Base-by-base conservation (phyloP, 352 stramenopile genomes). In the Phytopythium ostracodes region DNA sequence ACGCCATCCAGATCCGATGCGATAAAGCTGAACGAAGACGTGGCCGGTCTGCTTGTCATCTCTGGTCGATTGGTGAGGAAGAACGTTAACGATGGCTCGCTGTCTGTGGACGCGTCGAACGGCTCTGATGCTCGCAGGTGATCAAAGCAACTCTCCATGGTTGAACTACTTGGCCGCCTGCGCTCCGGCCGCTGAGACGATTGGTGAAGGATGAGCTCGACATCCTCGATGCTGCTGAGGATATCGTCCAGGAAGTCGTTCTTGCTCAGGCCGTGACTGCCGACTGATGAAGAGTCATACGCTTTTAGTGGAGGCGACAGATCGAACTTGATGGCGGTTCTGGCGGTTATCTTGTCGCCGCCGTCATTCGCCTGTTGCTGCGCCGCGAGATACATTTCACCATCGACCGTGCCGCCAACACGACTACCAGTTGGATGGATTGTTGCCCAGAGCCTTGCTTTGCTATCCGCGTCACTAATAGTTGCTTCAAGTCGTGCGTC, bases 201-300 rank as follows among this genome's bases (percentile, higher is more conserved):
- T 22, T 88, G 71, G 35, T 72, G 77, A 4, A 90, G 66, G 25
- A 90, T 36, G 4, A 85, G 33, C 50, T 90, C 81, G 24, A 85
- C 72, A 25, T 88, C 79, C 9, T 73, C 70, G 11, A 90, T 88
- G 58, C 73, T 87, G 42, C 61, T 73, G 11, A 90, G 40, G 44
- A 90, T 90, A 1, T 90, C 71, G 17, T 73, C 70, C 24, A 90
- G 61, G 63, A 90, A 90, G 0, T 77, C 68, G 24, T 74, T 60
- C 27, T 70, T 77, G 17, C 70, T 62, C 62, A 70, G 12, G 46
- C 6, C 12, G 24, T 29, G 44, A 17, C 44, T 9, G 10, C 20
- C 14, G 14, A 17, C 9, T 7, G 33, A 22, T 43, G 35, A 8
- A 20, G 52, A n/a, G 35, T 43, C 52, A 14, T 20, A 29, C 7